Evolutionary conservation across 139 green algal genomes (phyloP), one percentile per base, ranked within the genome.

Genomic region (Chlorella sp.): DNA sequence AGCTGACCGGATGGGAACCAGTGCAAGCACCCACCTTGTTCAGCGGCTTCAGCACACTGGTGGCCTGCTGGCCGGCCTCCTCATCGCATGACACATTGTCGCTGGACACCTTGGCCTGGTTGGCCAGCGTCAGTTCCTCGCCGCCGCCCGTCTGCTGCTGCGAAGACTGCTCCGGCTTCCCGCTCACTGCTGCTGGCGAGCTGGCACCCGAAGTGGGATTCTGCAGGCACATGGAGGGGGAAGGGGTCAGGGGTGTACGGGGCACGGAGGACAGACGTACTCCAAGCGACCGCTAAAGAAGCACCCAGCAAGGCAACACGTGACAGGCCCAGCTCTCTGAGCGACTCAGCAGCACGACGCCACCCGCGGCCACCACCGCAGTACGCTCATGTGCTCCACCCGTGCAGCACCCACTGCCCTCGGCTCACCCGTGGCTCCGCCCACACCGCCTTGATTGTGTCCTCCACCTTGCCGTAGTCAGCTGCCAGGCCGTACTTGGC

Each of bases 361-460:
- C 64, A 26, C 64, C 64, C 21, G 5, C 64, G 64, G 21, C 64
- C 64, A 32, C 21, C 64, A 14, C 64, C 64, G 2, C 64, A 71
- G 9, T 16, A 5, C 48, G n/a, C n/a, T n/a, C n/a, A 9, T 57
- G 48, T 57, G 48, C 48, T 57, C 48, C 48, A 16, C 48, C 48
- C 9, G 48, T 16, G 7, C 48, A 19, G 37, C 36, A 81, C 75
- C 75, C 75, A 57, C 48, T 57, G 48, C 48, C 48, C 48, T 9
- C 9, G 9, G 48, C 48, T 57, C 48, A 81, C 75, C 75, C n/a
- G 34, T 81, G 75, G 84, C 66, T 88, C 84, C 21, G 84, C 66
- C 84, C 84, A 88, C 66, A 88, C 84, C 28, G 84, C 84, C 84
- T 88, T 88, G 68, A 88, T 88, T 4, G 84, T 88, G 7, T 88